Base-by-base conservation (phyloP, 495 filamentous ascomycete genomes). In the Lepidopterella palustris region DNA sequence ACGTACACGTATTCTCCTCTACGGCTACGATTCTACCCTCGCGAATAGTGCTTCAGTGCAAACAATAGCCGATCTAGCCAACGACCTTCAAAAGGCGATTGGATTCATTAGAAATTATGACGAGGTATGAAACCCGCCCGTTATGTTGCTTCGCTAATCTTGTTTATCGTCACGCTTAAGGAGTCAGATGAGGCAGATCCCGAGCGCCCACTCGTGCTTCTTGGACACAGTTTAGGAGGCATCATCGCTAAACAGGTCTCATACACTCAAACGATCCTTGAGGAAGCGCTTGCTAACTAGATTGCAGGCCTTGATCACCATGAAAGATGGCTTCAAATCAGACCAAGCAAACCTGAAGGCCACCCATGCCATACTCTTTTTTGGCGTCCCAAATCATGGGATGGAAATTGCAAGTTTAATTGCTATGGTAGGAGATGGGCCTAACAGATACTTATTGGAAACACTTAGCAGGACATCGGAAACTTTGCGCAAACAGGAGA, bases 321-420 rank as follows among this genome's bases (percentile, higher is more conserved):
- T 62, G 67, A 51, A 26, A 25, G 20, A 32, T 13, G 59, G 55
- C 47, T 15, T 1, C 13, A 21, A 58, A 24, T 35, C 31, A 35
- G 42, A 56, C 27, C 31, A 45, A 48, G 8, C 23, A 13, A 61
- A 45, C 40, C 25, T 59, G 6, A 47, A 57, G 47, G 59, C 58
- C 0, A 61, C 42, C 5, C 65, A 62, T 48, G 68, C 68, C 5
- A 32, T 58, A 9, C 29, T 69, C 11, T 65, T 69, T 25, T 68
- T 69, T 26, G 67, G 66, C 31, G 65, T 68, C 21, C 67, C 67
- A 6, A 62, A 61, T 57, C 57, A 57, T 26, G 67, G 66, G 0
- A 61, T 69, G 61, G 45, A 69, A 28, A 68, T 65, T 13, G 35
- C 35, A 29, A 68, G 61, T 5, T 51, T 71, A 25, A 39, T 61